Evolutionary conservation across 2,329 filamentous ascomycete species (phyloP).

Genomic region (Sporothrix protearum): DNA sequence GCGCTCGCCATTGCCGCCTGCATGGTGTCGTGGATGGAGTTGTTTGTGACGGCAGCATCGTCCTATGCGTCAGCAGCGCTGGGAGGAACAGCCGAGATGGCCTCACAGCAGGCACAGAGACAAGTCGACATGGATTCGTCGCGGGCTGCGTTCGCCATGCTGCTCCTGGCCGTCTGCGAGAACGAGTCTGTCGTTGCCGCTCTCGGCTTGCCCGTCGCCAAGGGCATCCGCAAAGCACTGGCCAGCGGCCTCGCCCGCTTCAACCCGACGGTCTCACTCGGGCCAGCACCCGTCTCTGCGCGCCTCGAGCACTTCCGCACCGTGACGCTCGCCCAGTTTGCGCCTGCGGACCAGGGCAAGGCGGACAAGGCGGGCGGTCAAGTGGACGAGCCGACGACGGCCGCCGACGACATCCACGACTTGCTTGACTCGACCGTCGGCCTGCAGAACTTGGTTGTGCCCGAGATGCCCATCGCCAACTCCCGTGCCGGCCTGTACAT

Average conservation of each 20-base stretch:
- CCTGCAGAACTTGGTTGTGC: constrained; percentile 52
- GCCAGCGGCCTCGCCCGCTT: constrained; percentile 52
- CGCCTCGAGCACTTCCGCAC: constrained; percentile 57
- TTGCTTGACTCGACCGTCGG: constrained; percentile 56
- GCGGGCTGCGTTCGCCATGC: constrained; percentile 60
- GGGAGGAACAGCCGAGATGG: constrained; percentile 41
- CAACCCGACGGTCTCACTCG: constrained; percentile 55
- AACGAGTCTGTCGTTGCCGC: constrained; percentile 54
- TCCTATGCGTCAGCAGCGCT: constrained; percentile 46
- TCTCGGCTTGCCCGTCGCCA: constrained; percentile 51
- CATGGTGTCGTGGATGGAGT: constrained; percentile 56
- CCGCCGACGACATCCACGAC: constrained; percentile 53
- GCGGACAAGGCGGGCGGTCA: constrained; percentile 41
- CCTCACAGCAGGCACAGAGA: constrained; percentile 36
- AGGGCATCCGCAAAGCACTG: constrained; percentile 48
- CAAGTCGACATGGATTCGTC: constrained; percentile 59
- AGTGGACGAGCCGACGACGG: constrained; percentile 42
- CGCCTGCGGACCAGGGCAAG: constrained; percentile 48
- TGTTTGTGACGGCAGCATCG: constrained; percentile 52
- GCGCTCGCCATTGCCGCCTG: constrained; percentile 49
- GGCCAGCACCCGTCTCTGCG: constrained; percentile 50
- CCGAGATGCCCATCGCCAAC: constrained; percentile 67
- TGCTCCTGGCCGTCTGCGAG: constrained; percentile 60
- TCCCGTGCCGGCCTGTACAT: constrained; percentile 81
- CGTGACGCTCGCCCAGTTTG: constrained; percentile 53